phyloP scores from a whole-genome alignment of 2,329 filamentous ascomycete genomes.

The Aspergillus eucalypticola region DNA sequence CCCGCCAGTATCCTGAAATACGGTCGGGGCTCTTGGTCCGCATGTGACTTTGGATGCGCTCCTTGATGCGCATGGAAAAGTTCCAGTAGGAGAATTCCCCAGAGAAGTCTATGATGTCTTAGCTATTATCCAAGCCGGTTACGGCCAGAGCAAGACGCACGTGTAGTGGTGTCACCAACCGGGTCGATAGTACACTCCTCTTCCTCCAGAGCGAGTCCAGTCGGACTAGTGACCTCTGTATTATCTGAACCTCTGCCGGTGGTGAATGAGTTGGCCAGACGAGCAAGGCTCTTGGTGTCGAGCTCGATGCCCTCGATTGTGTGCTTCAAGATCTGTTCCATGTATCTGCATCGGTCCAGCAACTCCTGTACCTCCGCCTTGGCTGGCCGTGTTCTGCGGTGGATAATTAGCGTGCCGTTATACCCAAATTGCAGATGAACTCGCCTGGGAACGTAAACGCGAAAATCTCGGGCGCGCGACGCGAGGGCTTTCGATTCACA shows the following conservation, averaged over 20 bases:
- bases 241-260: not conserved
- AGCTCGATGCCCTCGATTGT: conserved; percentile 10
- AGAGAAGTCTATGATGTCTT: conserved; percentile 47
- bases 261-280: conserved; percentile 5
- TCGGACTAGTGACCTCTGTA: not conserved
- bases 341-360: conserved; percentile 10
- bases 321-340: conserved; percentile 16
- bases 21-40: conserved; percentile 29
- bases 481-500: conserved; percentile 17
- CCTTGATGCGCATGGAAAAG: conserved; percentile 54
- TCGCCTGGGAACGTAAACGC: not conserved
- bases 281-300: conserved; percentile 7
- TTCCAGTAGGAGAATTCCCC: conserved; percentile 58
- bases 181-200: conserved; percentile 18
- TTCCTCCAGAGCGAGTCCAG: conserved; percentile 8
- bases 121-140: not conserved
- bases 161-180: conserved; percentile 16
- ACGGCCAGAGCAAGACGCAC: not conserved
- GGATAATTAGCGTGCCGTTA: no score
- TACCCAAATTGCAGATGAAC: no score
- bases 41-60: conserved; percentile 49
- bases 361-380: conserved; percentile 10
- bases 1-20: conserved; percentile 46
- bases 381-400: not conserved
- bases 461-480: not conserved